Evolutionary conservation across 2,329 filamentous ascomycete genomes (phyloP).

Genomic region (Lithohypha guttulata): DNA sequence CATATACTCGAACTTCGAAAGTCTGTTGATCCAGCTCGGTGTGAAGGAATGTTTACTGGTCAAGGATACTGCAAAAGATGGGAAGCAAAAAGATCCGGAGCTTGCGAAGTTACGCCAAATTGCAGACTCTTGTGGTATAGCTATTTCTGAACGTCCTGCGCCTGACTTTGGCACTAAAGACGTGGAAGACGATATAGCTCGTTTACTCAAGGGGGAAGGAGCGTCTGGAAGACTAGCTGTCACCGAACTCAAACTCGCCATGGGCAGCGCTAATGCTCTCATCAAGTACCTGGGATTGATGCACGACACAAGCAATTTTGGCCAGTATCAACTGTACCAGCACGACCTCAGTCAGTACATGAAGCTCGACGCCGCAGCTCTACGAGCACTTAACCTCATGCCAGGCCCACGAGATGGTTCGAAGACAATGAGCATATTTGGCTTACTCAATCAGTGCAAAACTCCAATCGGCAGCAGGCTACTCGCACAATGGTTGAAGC

Average conservation of each 20-base stretch:
- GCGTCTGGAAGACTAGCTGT: constrained; percentile 69
- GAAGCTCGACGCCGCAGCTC: constrained; percentile 90
- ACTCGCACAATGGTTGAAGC: constrained; percentile 92
- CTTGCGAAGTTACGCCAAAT: constrained; percentile 78
- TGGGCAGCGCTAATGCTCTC: constrained; percentile 84
- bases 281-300: constrained; percentile 91
- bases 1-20: constrained; percentile 95
- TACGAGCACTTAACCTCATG: constrained; percentile 94
- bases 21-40: constrained; percentile 87
- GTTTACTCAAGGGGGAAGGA: constrained; percentile 77
- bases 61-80: constrained; percentile 45
- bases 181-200: constrained; percentile 86
- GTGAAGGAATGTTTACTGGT: constrained; percentile 90
- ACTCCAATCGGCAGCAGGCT: constrained; percentile 84
- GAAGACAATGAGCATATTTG: constrained; percentile 96
- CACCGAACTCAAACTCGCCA: constrained; percentile 86
- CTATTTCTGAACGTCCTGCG: constrained; percentile 66
- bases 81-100: constrained; percentile 71
- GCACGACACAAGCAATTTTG: constrained; percentile 88
- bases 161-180: constrained; percentile 79
- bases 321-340: constrained; percentile 93
- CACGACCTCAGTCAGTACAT: constrained; percentile 95
- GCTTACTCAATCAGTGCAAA: constrained; percentile 93
- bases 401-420: constrained; percentile 84
- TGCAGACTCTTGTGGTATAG: constrained; percentile 83